Evolutionary conservation across 139 green algal genomes (phyloP).

Genomic region (Chlorella vulgaris): DNA sequence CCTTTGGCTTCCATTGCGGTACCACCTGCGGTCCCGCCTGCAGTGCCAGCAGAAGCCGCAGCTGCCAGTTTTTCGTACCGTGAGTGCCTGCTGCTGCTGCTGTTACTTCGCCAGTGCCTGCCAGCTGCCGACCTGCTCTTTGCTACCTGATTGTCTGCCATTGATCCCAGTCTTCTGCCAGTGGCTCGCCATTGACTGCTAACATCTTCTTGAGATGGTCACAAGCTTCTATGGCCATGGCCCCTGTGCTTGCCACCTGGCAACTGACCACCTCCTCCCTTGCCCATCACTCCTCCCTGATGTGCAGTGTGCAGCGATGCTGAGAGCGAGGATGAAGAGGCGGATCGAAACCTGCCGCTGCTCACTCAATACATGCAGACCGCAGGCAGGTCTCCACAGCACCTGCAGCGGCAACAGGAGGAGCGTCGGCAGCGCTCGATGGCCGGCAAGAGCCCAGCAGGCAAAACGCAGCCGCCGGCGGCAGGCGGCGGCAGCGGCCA

Average conservation of each 20-base stretch:
- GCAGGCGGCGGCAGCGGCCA: no score
- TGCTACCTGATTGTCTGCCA: neutral
- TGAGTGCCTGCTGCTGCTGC: neutral
- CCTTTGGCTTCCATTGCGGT: no score
- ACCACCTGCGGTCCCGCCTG: neutral
- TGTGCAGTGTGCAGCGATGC: conserved; percentile 21
- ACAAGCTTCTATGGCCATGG: no score
- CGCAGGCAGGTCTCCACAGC: conserved; percentile 5
- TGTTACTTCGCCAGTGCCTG: neutral
- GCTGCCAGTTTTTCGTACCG: neutral
- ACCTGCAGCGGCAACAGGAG: conserved; percentile 1
- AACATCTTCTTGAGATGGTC: neutral
- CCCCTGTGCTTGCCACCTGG: neutral
- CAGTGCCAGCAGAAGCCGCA: neutral
- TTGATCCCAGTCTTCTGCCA: no score
- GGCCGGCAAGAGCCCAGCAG: neutral
- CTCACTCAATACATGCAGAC: conserved; percentile 30
- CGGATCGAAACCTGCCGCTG: conserved; percentile 34
- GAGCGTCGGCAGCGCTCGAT: neutral
- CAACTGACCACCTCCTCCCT: no score
- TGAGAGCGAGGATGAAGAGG: conserved; percentile 34
- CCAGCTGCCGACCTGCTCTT: neutral
- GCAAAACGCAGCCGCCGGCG: no score
- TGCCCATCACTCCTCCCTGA: no score
- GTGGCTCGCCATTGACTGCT: neutral